Percentiles rank a stretch among this genome's conserved stretches.
phyloP scores from a whole-genome alignment of 139 green algal genomes.

The Ettlia oleoabundans region DNA sequence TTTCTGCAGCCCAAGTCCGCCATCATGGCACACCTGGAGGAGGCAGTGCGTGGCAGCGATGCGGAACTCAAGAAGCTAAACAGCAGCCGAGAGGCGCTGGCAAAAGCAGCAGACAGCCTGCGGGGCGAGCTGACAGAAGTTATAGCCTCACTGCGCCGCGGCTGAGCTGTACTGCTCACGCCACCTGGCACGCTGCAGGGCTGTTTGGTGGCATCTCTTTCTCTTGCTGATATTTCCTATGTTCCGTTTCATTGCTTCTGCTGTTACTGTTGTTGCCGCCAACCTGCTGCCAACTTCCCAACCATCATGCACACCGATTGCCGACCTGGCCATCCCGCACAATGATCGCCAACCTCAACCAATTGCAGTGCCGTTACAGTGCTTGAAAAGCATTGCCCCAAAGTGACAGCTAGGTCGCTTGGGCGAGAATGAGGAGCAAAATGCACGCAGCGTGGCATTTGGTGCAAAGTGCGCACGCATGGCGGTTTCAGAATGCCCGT shows the following conservation, averaged over 20 bases:
- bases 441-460: neutral
- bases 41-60: constrained; percentile 19
- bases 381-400: neutral
- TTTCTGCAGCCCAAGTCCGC: constrained; percentile 45
- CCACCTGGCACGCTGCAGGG: too few species aligned
- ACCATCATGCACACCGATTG: too few species aligned
- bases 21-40: constrained; percentile 41
- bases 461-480: neutral
- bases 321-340: neutral
- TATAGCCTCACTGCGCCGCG: constrained; percentile 7
- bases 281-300: too few species aligned
- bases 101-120: constrained; percentile 13
- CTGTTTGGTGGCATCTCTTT: neutral
- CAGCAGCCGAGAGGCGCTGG: constrained; percentile 17
- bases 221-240: neutral
- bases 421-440: too few species aligned
- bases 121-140: constrained; percentile 40
- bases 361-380: neutral
- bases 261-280: neutral
- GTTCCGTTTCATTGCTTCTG: neutral
- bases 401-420: neutral
- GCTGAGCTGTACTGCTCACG: neutral
- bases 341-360: neutral
- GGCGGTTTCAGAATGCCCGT: too few species aligned
- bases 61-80: constrained; percentile 31